Base-by-base conservation (phyloP, 805 yeast genomes). In the Ogataea glucozyma region DNA sequence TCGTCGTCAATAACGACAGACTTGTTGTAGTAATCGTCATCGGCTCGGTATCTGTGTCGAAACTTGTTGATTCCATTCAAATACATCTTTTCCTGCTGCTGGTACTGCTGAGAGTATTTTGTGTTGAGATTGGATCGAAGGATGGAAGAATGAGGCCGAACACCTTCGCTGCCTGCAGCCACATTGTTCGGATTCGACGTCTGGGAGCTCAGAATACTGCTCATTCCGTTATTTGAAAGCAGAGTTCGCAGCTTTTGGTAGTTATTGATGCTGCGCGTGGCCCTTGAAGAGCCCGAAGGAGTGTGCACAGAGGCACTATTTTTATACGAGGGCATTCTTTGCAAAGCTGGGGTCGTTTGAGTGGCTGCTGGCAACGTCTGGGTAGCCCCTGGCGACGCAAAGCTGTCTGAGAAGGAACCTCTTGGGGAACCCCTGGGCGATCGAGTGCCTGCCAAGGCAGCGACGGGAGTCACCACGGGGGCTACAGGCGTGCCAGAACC, bases 11-110 rank as follows among this genome's bases (percentile, higher is more conserved):
- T 65, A 31, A 52, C 58, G 13, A 76, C 73, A 3, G 78, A 77
- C 50, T 73, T 75, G 38, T 77, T 75, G 53, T 76, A 76, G 52
- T 76, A 76, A 51, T 78, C 82, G 48, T 77, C 81, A 17, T 65
- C 73, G 40, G 56, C 58, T 20, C 54, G 53, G 39, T 58, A 62
- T 34, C 56, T 52, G 42, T 67, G 61, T 46, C 50, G 59, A 38
- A 55, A 60, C 32, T 60, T 60, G 14, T 57, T 60, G 45, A 78
- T 74, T 36, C 75, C 72, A 19, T 65, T 66, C 43, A 78, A 62
- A 49, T 78, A 78, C 31, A 74, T 69, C 52, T 68, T 69, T 53
- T 78, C 83, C 52, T 77, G 82, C 26, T 76, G 78, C 38, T 72
- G 65, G 56, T 76, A 78, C 49, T 69, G 72, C 41, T 65, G 66